Conservation (phyloP, 108 stramenopile genomes). For the Conticribra guillardii region DNA sequence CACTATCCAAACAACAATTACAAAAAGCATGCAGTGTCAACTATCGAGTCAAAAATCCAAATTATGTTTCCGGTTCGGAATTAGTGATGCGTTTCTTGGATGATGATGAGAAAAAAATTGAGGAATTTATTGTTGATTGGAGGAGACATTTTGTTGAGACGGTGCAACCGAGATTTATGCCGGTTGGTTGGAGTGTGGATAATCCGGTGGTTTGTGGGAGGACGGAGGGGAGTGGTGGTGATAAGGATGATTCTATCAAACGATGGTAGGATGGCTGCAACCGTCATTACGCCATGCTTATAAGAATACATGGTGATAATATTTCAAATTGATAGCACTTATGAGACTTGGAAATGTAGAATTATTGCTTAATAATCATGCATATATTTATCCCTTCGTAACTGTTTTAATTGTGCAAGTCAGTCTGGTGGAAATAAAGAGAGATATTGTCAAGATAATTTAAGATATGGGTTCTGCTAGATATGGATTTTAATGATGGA, state of each 20-base stretch:
- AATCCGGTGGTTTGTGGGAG: slow-evolving; percentile 59
- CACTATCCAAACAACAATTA: slow-evolving; percentile 48
- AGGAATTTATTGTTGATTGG: slow-evolving; percentile 74
- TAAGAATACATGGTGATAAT: no score
- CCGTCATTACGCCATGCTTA: no score
- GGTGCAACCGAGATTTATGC: slow-evolving; percentile 65
- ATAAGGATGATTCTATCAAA: slow-evolving; percentile 1
- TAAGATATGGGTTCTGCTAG: no score
- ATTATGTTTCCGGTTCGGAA: slow-evolving; percentile 65
- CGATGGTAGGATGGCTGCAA: no score
- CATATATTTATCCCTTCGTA: no score
- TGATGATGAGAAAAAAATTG: slow-evolving; percentile 41
- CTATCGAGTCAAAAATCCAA: slow-evolving; percentile 59
- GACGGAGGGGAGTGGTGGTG: neutral
- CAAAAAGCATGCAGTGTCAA: slow-evolving; percentile 57
- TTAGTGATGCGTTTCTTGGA: slow-evolving; percentile 51
- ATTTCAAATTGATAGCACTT: no score
- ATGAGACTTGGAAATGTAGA: no score
- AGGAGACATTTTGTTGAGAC: slow-evolving; percentile 64
- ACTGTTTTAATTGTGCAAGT: no score
- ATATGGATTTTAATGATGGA: no score
- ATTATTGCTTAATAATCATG: no score
- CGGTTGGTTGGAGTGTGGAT: slow-evolving; percentile 76
- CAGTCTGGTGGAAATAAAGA: no score
- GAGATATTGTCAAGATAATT: no score